Evolutionary conservation across 192 early-diverging fungal genomes (phyloP), one percentile per base, ranked within the genome.

Genomic region (Phlyctochytrium planicorne): DNA sequence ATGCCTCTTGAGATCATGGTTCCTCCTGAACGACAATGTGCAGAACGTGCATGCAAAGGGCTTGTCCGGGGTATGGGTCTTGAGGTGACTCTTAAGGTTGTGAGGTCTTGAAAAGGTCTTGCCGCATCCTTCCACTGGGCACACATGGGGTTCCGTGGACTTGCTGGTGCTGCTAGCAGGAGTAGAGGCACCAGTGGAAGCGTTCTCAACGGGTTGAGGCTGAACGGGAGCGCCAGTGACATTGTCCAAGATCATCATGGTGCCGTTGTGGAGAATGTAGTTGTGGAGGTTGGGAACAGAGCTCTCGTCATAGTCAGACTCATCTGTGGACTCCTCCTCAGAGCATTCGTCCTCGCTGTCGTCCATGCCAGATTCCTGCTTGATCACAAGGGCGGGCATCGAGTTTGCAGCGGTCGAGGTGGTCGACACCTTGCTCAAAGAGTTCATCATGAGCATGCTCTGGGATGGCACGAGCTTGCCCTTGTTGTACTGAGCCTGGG

Each of bases 1-100:
- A 37, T 81, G 80, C 14, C 92, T 79, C 57, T 88, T 77, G 27
- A 90, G 73, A 80, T 93, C 91, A 69, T 93, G 91, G 59, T 91
- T 90, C 12, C 91, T 82, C 2, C 87, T 79, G 72, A 93, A 94
- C 6, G 88, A 84, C 31, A 82, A 59, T 0, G 83, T 61, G 69
- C 93, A 94, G 17, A 78, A 60, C 30, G 78, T 66, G 62, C 91
- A 93, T 52, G 73, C 71, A 72, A 82, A 88, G 0, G 91, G 88
- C 37, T 83, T 75, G 47, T 75, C 64, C 32, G 70, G 72, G 2
- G 86, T 76, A 70, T 89, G 88, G 29, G 83, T 80, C 53, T 78
- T 68, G 61, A 85, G 68, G 70, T 92, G 90, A 0, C 84, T 81
- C 31, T 87, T 87, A 35, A 91, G 78, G 76, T 90, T 89, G 73